Base-by-base conservation (phyloP, 441 rosid genomes). In the Viola pubescens region DNA sequence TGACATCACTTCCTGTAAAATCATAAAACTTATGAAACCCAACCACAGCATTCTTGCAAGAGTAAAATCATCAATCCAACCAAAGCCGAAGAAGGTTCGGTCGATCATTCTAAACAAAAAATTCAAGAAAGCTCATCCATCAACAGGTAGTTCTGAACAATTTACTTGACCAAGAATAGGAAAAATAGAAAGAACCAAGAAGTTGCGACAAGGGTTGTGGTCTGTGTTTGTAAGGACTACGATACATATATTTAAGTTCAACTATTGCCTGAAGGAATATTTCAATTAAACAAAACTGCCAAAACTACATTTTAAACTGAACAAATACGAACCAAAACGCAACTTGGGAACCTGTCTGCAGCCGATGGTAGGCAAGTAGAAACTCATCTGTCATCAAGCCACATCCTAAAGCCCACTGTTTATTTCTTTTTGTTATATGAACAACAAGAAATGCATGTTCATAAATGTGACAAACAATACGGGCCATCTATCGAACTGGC, bases 401-500 rank as follows among this genome's bases (percentile, higher is more conserved):
- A 48, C 56, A 46, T 67, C 52, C 59, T 34, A 10, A 26, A 37
- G 66, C 49, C 57, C 61, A 7, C 63, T 14, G 11, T 61, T 74
- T 63, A 68, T 74, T 72, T 62, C n/a, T 14, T 71, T 55, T 58
- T 60, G 63, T 48, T 61, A 46, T 64, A 70, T 68, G 72, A 75
- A 78, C 79, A 74, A 59, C 13, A 19, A 69, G 69, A 61, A 70
- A 57, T 51, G 64, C 66, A 67, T 65, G 78, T 70, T 73, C 78
- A 70, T 44, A 59, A 54, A 50, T 40, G 12, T 55, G 52, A 58
- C 4, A 52, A 54, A 56, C 39, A 13, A 62, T 38, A 60, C 0
- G 43, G 40, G 40, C 44, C 14, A 1, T 67, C 76, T 65, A 79
- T 73, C 87, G 71, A 54, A 72, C 74, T 9, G 87, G 87, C 65